Evolutionary conservation across 2,329 filamentous ascomycete genomes (phyloP).

Genomic region (Lachnellula willkommii): DNA sequence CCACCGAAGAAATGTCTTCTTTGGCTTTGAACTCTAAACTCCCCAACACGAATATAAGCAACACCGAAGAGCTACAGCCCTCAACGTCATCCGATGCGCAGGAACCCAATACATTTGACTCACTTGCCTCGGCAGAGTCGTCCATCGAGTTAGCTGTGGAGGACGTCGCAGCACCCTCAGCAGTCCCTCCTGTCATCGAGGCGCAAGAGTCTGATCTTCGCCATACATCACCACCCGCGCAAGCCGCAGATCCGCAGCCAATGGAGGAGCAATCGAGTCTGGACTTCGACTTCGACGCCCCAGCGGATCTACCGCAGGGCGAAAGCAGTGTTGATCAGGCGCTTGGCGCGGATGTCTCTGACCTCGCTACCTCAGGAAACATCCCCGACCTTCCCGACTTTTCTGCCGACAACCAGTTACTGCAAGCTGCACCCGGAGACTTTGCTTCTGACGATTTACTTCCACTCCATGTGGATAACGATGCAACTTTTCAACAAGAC

Average conservation of each 20-base stretch:
- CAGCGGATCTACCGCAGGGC: not conserved
- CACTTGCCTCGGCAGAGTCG: conserved; percentile 15
- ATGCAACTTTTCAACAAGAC: not conserved
- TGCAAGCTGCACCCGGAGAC: not conserved
- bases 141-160: conserved; percentile 24
- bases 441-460: not conserved
- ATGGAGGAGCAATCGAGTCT: not conserved
- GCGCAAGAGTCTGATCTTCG: conserved; percentile 30
- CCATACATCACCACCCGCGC: conserved; percentile 14
- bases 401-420: not conserved
- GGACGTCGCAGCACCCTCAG: conserved; percentile 19
- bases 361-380: not conserved
- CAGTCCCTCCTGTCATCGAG: conserved; percentile 29
- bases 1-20: conserved; percentile 11
- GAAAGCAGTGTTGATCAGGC: conserved; percentile 2
- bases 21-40: conserved; percentile 15
- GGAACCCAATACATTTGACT: conserved; percentile 3
- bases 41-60: conserved; percentile 15
- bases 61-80: conserved; percentile 11
- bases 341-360: not conserved
- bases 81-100: conserved; percentile 13
- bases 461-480: not conserved
- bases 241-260: conserved; percentile 1
- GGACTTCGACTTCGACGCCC: conserved; percentile 10
- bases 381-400: not conserved